Percentiles rank a stretch among this genome's conserved stretches.
Conservation (phyloP, 352 stramenopile species). For the Globisporangium acanthophoron region DNA sequence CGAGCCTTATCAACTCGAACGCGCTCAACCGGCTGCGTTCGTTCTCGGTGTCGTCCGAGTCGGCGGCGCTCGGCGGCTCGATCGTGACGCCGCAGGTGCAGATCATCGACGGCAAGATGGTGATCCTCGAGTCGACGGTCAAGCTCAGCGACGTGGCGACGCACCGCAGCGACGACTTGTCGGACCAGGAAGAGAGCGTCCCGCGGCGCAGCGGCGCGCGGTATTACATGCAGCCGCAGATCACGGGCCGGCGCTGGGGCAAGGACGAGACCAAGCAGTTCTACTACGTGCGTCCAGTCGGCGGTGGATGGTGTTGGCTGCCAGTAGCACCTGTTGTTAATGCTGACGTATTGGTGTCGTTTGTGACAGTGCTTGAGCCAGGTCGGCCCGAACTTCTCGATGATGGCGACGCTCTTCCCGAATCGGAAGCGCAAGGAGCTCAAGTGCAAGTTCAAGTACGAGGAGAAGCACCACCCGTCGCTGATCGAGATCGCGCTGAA, state of each 20-base stretch:
- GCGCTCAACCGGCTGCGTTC: slow-evolving; percentile 49
- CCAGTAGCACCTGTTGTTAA: not conserved
- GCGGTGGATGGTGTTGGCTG: slow-evolving; percentile 1
- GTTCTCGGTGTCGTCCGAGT: slow-evolving; percentile 59
- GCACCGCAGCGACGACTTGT: slow-evolving; percentile 24
- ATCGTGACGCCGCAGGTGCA: slow-evolving; percentile 74
- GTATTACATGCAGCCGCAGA: slow-evolving; percentile 36
- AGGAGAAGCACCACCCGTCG: slow-evolving; percentile 70
- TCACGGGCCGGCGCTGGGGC: slow-evolving; percentile 54
- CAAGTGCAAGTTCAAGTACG: slow-evolving; percentile 87
- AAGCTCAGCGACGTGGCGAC: slow-evolving; percentile 43
- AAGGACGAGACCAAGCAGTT: slow-evolving; percentile 87
- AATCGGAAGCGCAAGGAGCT: slow-evolving; percentile 77
- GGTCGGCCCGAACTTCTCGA: slow-evolving; percentile 79
- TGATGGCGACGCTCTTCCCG: slow-evolving; percentile 84
- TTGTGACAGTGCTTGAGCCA: slow-evolving; percentile 61
- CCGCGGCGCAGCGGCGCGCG: slow-evolving; percentile 29
- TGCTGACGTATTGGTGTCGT: too few relatives aligned
- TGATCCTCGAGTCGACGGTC: slow-evolving; percentile 65
- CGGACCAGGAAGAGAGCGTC: slow-evolving; percentile 19
- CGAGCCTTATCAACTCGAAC: slow-evolving; percentile 29
- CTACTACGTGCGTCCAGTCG: slow-evolving; percentile 55
- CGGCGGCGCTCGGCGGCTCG: slow-evolving; percentile 50
- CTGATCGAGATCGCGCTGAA: slow-evolving; percentile 80
- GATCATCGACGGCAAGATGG: slow-evolving; percentile 85